Base-by-base conservation (phyloP, 805 yeast genomes). In the Pichia rugopelliculosa region DNA sequence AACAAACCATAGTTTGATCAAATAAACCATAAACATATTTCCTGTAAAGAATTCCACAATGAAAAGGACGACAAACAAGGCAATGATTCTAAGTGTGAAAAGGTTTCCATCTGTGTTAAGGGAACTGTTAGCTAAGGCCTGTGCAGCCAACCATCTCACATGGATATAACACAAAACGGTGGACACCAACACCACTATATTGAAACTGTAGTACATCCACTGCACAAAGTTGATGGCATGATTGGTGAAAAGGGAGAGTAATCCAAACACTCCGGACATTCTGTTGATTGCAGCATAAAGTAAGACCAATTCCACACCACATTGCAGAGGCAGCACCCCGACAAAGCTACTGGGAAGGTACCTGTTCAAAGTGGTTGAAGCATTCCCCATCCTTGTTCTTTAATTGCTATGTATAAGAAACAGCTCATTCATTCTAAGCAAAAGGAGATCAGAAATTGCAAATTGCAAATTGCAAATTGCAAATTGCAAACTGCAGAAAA, bases 201-300 rank as follows among this genome's bases (percentile, higher is more conserved):
- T 82, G 49, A 82, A 62, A 17, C 84, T 56, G 63, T 90, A 88
- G 54, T 82, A 79, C 1, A 84, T 50, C 93, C 96, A 86, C 61
- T 91, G 97, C 68, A 85, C 69, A 51, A 82, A 76, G 50, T 80
- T 82, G 47, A 90, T 72, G 2, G 93, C 93, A 60, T 90, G 96
- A 1, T 96, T 93, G 0, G 97, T 90, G 59, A 91, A 76, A 23
- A 91, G 64, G 1, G 97, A 89, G 21, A 89, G 69, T 33, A 91
- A 70, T 25, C 97, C 99, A 64, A 84, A 91, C 20, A 81, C 71
- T 10, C 98, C 96, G 49, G 95, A 81, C 55, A 90, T 87, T 62
- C 90, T 90, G 69, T 91, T 91, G 53, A 90, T 73, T 34, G 89
- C 75, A 15, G 90, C 84, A 34, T 86, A 71, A 1, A 87, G 83